Base-by-base conservation (phyloP, 306 rosid genomes). In the Cicer judaicum region DNA sequence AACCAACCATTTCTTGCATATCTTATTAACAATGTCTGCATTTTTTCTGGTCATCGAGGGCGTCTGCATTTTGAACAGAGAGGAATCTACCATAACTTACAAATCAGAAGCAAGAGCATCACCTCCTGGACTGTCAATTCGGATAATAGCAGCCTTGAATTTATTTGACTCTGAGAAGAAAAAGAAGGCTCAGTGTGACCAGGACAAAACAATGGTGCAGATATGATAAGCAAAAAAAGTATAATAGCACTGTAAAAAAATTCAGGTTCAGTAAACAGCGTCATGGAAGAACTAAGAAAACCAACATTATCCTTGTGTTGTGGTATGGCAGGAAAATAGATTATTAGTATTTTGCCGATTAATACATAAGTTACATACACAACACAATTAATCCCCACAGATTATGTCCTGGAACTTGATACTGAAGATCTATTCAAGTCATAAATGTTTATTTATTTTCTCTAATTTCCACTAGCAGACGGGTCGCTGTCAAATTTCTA, bases 121-220 rank as follows among this genome's bases (percentile, higher is more conserved):
- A 74, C 99, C 99, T 85, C 99, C 99, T 52, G 99, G 96, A 80
- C 99, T 94, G 86, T 94, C 97, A 85, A 94, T 94, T 73, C 96
- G 90, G 82, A 94, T 90, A 72, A 92, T 87, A 52, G 85, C 99
- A 36, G 99, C 99, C 86, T 94, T 94, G 61, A 70, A 85, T 83
- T 78, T 84, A 74, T 94, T 92, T 41, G 97, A 91, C 76, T 84
- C 99, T 94, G 88, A 74, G 68, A 43, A 77, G 78, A 72, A 70
- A 66, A 80, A 54, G 57, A 74, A 38, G 13, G 69, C 55, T 59
- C 75, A 67, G 74, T 6, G 12, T 75, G 43, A 14, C 68, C 50
- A 57, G 53, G 50, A 78, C 63, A 47, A 42, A 63, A 48, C 72
- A 8, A 74, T 18, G 75, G 48, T 0, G 19, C 8, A 8, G 7